Conservation (phyloP, 23 red algal genomes). For the Gracilaria vermiculophylla region DNA sequence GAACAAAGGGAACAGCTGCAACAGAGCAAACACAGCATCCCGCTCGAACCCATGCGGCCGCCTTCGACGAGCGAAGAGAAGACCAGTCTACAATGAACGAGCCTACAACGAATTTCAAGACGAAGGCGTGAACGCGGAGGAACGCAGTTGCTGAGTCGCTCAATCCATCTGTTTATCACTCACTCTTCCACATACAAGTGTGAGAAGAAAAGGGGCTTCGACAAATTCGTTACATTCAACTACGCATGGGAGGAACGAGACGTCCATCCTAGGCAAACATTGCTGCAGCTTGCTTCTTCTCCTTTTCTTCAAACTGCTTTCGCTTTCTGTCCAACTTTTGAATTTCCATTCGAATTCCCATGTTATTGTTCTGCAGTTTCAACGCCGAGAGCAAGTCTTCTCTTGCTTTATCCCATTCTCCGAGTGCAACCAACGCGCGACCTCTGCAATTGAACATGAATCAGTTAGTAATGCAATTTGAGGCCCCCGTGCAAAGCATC, state of each 20-base stretch:
- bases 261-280: conserved; percentile 65
- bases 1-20: conserved; percentile 9
- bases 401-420: conserved; percentile 63
- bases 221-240: neutral
- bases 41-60: neutral
- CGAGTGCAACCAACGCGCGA: conserved; percentile 55
- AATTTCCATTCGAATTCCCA: conserved; percentile 72
- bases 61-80: neutral
- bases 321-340: conserved; percentile 61
- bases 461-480: neutral
- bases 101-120: too few species aligned
- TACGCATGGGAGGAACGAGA: neutral
- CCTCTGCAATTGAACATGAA: conserved; percentile 32
- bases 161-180: neutral
- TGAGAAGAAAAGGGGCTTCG: neutral
- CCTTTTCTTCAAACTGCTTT: conserved; percentile 62
- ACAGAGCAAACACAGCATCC: neutral
- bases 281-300: conserved; percentile 69
- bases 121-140: too few species aligned
- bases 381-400: conserved; percentile 61
- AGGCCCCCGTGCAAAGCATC: neutral
- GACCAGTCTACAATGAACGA: neutral
- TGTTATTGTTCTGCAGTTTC: conserved; percentile 54
- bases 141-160: neutral
- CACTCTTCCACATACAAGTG: neutral